Conservation (phyloP, 2,329 filamentous ascomycete genomes). For the Purpureocillium takamizusanense region DNA sequence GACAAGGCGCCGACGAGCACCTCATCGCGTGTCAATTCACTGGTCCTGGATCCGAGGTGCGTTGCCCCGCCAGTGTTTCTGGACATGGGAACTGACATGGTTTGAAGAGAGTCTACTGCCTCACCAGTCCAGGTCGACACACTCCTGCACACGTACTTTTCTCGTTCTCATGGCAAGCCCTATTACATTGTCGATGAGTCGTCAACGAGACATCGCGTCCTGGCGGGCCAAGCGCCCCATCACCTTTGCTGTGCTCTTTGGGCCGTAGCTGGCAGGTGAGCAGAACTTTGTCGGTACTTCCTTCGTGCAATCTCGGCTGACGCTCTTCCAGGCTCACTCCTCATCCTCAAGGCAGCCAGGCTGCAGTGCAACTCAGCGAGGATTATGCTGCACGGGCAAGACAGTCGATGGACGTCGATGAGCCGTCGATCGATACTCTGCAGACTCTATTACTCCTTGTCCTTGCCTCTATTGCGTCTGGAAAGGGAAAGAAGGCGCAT, state of each 20-base stretch:
- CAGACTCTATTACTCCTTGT: conserved; percentile 69
- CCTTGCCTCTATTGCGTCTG: conserved; percentile 66
- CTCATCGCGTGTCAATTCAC: too few species aligned
- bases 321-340: conserved; percentile 48
- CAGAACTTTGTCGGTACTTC: background rate
- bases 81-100: background rate
- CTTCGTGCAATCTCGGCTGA: conserved; percentile 1
- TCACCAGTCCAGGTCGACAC: conserved; percentile 45
- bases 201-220: conserved; percentile 61
- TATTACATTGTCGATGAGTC: conserved; percentile 76
- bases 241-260: conserved; percentile 49
- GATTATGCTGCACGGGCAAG: conserved; percentile 65
- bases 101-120: conserved; percentile 36
- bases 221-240: conserved; percentile 54
- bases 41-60: too few species aligned
- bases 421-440: conserved; percentile 69
- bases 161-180: conserved; percentile 70
- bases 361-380: conserved; percentile 59
- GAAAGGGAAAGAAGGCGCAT: conserved; percentile 76
- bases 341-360: conserved; percentile 58
- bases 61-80: too few species aligned
- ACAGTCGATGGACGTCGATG: conserved; percentile 65
- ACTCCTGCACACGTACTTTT: conserved; percentile 71
- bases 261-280: conserved; percentile 53
- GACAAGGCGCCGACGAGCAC: conserved; percentile 13